Percentiles rank a stretch among this genome's conserved stretches.
phyloP scores from a whole-genome alignment of 768 basidiomycete species.

The Tulasnella sp. region DNA sequence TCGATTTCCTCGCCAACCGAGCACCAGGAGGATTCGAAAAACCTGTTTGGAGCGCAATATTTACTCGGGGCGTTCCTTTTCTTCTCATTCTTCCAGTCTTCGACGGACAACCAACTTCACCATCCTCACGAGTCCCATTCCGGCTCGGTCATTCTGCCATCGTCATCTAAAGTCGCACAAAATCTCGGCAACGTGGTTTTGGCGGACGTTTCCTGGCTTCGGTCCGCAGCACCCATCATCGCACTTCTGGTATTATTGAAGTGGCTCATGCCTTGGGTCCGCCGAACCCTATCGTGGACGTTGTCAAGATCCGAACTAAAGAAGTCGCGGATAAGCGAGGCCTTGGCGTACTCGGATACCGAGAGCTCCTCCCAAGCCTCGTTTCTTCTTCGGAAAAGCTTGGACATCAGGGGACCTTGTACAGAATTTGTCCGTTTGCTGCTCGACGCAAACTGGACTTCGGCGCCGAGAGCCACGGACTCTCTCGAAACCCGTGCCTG shows the following conservation, averaged over 20 bases:
- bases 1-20: not conserved
- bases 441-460: not conserved
- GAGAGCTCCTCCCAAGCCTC: not conserved
- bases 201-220: not conserved
- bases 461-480: not conserved
- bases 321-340: not conserved
- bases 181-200: not conserved
- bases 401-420: not conserved
- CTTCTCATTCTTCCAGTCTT: slow-evolving; percentile 76
- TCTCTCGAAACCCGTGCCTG: not conserved
- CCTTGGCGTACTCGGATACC: not conserved
- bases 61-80: slow-evolving; percentile 78
- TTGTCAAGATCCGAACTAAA: not conserved
- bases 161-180: not conserved
- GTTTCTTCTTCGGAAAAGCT: not conserved
- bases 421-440: not conserved
- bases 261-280: not conserved
- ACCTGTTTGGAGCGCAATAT: slow-evolving; percentile 49
- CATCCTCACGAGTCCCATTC: slow-evolving; percentile 14
- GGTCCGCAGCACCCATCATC: not conserved
- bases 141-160: not conserved
- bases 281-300: not conserved
- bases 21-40: slow-evolving; percentile 22
- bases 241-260: not conserved
- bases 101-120: slow-evolving; percentile 20